Evolutionary conservation across 1,139 yeast genomes (phyloP).

Genomic region (Zygosaccharomyces pseudobailii): DNA sequence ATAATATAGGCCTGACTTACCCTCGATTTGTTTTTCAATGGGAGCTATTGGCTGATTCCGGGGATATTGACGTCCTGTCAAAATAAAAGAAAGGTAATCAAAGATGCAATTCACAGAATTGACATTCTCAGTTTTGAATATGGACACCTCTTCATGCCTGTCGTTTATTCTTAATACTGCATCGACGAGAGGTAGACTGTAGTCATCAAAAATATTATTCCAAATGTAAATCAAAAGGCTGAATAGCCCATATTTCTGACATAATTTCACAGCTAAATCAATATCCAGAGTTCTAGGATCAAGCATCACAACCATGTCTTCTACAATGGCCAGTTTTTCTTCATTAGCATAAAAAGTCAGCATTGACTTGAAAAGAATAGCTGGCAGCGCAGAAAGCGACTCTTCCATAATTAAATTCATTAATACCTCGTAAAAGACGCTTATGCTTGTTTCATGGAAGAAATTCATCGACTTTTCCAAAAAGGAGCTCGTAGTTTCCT

Average conservation of each 20-base stretch:
- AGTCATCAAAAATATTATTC: constrained; percentile 63
- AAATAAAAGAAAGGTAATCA: constrained; percentile 60
- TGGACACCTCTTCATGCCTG: constrained; percentile 9
- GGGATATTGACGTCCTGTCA: constrained; percentile 78
- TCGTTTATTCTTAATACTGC: constrained; percentile 14
- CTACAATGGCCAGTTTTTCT: constrained; percentile 46
- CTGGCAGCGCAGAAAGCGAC: constrained; percentile 49
- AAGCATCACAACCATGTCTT: constrained; percentile 60
- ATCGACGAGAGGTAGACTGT: constrained; percentile 59
- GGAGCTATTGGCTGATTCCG: constrained; percentile 48
- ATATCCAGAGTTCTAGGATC: constrained; percentile 67
- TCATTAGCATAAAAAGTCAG: constrained; percentile 45
- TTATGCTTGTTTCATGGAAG: constrained; percentile 31
- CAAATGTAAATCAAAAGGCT: constrained; percentile 66
- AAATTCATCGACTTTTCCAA: constrained; percentile 49
- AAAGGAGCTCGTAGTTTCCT: constrained; percentile 8
- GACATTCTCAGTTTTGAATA: constrained; percentile 9
- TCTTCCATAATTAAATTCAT: constrained; percentile 48
- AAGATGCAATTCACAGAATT: constrained; percentile 38
- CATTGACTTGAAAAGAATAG: constrained; percentile 54
- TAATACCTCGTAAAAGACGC: constrained; percentile 46
- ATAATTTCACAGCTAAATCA: constrained; percentile 61
- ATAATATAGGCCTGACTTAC: constrained; percentile 48
- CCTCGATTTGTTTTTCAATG: constrained; percentile 25
- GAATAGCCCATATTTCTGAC: constrained; percentile 48